These are phyloP conservation scores for Agaricus bisporus DNA, from an alignment of 768 basidiomycete genomes.

Conservation along the genomic window DNA sequence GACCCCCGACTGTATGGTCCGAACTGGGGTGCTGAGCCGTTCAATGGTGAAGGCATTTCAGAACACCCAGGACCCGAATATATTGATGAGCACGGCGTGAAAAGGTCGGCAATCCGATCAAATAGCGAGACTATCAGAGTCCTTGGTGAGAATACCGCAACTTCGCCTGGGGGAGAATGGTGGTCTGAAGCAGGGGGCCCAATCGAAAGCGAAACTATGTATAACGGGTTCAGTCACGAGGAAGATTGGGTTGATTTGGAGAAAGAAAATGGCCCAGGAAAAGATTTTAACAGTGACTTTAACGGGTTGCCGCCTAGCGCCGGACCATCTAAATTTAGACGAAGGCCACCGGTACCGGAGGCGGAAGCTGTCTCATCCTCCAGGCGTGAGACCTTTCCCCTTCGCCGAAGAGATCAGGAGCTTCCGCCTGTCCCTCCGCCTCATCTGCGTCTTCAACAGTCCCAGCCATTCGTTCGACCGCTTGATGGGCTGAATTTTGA, in stretches of 20 bases:
- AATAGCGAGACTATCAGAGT: neutral
- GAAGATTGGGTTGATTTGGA: slow-evolving; percentile 61
- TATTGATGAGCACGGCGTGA: slow-evolving; percentile 31
- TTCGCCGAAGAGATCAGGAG: slow-evolving; percentile 31
- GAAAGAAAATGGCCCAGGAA: slow-evolving; percentile 32
- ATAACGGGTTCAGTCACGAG: slow-evolving; percentile 21
- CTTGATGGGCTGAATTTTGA: slow-evolving; percentile 64
- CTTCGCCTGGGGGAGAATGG: slow-evolving; percentile 5
- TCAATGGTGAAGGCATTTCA: slow-evolving; percentile 1
- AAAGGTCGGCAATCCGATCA: slow-evolving; percentile 7
- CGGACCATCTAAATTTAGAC: slow-evolving; percentile 30
- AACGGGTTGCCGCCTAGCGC: slow-evolving; percentile 30
- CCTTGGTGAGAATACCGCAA: slow-evolving; percentile 13
- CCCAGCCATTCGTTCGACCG: slow-evolving; percentile 72
- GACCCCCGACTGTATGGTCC: slow-evolving; percentile 52
- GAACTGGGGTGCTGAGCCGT: slow-evolving; percentile 34
- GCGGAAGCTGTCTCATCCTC: slow-evolving; percentile 26
- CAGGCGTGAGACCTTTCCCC: slow-evolving; percentile 61
- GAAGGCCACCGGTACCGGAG: slow-evolving; percentile 29
- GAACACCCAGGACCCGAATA: slow-evolving; percentile 23
- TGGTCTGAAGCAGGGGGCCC: neutral
- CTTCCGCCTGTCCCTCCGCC: slow-evolving; percentile 44
- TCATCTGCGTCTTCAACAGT: slow-evolving; percentile 63
- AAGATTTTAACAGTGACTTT: slow-evolving; percentile 28
- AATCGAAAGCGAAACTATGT: slow-evolving; percentile 6